These are phyloP conservation scores for Volvox reticuliferus DNA, from an alignment of 139 green algal species.

Conservation along the genomic window DNA sequence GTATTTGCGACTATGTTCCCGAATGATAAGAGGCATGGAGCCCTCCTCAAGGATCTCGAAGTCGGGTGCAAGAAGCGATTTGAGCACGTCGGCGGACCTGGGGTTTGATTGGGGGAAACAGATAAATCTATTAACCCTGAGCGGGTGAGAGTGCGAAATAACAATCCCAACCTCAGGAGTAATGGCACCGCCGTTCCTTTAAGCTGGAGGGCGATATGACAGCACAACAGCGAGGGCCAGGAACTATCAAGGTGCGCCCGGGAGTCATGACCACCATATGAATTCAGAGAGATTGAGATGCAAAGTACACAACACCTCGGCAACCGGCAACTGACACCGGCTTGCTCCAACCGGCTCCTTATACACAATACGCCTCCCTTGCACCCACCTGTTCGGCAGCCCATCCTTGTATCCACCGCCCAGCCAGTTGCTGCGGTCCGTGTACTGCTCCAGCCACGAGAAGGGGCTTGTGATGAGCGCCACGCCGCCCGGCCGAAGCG, in stretches of 20 bases:
- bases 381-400: slow-evolving; percentile 10
- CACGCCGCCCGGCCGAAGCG: slow-evolving; percentile 70
- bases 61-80: not conserved
- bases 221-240: too few species aligned
- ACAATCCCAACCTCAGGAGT: too few species aligned
- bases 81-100: slow-evolving; percentile 38
- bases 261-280: not conserved
- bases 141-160: too few species aligned
- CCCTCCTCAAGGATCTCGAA: slow-evolving; percentile 57
- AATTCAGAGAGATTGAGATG: not conserved
- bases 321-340: not conserved
- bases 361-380: not conserved
- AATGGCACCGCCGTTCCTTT: too few species aligned
- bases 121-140: too few species aligned
- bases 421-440: slow-evolving; percentile 70
- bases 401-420: slow-evolving; percentile 64
- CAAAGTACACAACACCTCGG: not conserved
- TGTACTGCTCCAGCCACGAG: slow-evolving; percentile 82
- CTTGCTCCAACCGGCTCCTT: not conserved
- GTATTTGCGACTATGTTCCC: slow-evolving; percentile 78
- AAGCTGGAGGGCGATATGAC: too few species aligned
- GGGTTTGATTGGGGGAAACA: not conserved
- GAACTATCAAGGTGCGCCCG: too few species aligned
- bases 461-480: slow-evolving; percentile 78
- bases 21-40: slow-evolving; percentile 72